These are phyloP conservation scores for Didymella sp. DNA, from an alignment of 2,329 filamentous ascomycete species.

Conservation along the genomic window DNA sequence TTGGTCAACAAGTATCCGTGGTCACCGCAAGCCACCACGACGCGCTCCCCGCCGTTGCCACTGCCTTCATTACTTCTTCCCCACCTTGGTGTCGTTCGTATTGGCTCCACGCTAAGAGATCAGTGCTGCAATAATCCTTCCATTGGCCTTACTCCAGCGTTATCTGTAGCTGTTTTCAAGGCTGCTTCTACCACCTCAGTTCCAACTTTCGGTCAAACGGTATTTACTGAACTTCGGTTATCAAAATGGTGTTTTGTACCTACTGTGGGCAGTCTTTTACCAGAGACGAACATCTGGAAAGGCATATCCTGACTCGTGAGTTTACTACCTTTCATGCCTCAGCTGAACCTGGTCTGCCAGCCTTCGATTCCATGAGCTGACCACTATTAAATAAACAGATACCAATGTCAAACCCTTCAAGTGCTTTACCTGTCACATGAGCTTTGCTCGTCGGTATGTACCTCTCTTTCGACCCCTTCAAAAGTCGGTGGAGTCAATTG, in stretches of 20 bases:
- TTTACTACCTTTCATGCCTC: conserved; percentile 11
- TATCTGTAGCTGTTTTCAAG: conserved; percentile 5
- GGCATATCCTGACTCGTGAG: conserved; percentile 61
- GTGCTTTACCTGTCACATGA: conserved; percentile 63
- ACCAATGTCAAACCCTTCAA: conserved; percentile 64
- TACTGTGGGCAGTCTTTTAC: conserved; percentile 62
- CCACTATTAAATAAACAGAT: conserved; percentile 43
- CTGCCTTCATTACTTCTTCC: conserved; percentile 13
- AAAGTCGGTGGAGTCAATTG: neutral
- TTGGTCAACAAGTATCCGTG: conserved; percentile 18
- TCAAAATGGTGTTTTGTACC: conserved; percentile 60
- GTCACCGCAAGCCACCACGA: conserved; percentile 23
- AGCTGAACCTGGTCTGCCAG: neutral
- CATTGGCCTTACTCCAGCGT: conserved; percentile 1
- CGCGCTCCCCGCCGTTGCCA: conserved; percentile 17
- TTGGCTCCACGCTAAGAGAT: conserved; percentile 20
- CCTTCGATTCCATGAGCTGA: conserved; percentile 15
- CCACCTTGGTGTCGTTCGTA: conserved; percentile 23
- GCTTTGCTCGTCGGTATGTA: conserved; percentile 59
- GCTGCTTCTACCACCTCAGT: conserved; percentile 14
- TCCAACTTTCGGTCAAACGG: conserved; percentile 4
- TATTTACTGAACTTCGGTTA: conserved; percentile 1
- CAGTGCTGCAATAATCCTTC: conserved; percentile 5
- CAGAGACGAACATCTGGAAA: conserved; percentile 60
- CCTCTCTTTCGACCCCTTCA: conserved; percentile 8